Conservation (phyloP, 1,284 basidiomycete genomes). For the Thelephora terrestris region DNA sequence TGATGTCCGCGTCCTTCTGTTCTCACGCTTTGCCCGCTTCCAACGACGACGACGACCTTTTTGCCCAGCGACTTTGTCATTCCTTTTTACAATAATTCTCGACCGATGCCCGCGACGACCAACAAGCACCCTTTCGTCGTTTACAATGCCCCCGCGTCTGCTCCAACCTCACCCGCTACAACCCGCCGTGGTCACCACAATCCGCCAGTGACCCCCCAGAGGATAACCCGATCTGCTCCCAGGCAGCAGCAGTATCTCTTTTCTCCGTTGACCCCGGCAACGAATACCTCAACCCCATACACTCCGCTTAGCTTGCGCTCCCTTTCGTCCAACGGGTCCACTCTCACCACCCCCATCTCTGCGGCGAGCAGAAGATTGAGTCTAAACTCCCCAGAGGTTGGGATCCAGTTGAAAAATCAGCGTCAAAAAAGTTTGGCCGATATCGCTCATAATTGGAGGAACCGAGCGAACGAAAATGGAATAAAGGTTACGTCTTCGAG, state of each 20-base stretch:
- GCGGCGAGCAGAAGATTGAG: constrained; percentile 26
- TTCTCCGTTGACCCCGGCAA: constrained; percentile 34
- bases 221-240: constrained; percentile 28
- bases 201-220: constrained; percentile 36
- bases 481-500: constrained; percentile 49
- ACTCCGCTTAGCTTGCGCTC: constrained; percentile 59
- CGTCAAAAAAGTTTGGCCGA: constrained; percentile 34
- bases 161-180: constrained; percentile 35
- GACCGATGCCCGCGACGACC: constrained; percentile 1
- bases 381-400: constrained; percentile 23
- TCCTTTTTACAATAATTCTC: neutral
- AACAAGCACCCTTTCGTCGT: constrained; percentile 12
- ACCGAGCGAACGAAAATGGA: constrained; percentile 58
- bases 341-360: constrained; percentile 42
- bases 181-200: constrained; percentile 28
- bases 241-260: constrained; percentile 21
- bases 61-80: constrained; percentile 4
- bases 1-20: constrained; percentile 5
- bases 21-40: constrained; percentile 5
- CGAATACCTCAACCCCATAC: constrained; percentile 41
- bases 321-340: constrained; percentile 41
- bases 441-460: constrained; percentile 61
- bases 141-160: constrained; percentile 26
- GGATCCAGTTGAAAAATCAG: constrained; percentile 14
- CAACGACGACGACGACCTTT: constrained; percentile 8